phyloP scores from a whole-genome alignment of 345 rosid genomes.

The Rubroshorea leprosula region DNA sequence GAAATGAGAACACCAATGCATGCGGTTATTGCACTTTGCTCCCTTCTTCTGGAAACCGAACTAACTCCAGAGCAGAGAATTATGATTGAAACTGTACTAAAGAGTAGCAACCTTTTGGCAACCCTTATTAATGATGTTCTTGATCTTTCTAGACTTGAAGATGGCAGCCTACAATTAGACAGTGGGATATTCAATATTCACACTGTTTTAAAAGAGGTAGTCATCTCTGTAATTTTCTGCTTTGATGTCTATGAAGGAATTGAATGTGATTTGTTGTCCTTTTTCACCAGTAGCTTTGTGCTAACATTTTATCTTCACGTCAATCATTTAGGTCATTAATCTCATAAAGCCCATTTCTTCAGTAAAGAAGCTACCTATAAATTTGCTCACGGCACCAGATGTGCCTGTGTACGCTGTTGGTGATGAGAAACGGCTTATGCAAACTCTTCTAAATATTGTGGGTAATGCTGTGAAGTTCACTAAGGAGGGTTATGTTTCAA shows the following conservation, averaged over 20 bases:
- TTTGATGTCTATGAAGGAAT: too few species aligned
- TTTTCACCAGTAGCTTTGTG: too few species aligned
- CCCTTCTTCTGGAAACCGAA: conserved; percentile 84
- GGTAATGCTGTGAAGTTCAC: conserved; percentile 98
- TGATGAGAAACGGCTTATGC: conserved; percentile 86
- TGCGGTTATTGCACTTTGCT: conserved; percentile 79
- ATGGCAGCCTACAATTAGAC: conserved; percentile 79
- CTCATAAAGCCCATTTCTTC: conserved; percentile 80
- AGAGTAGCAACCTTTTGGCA: conserved; percentile 87
- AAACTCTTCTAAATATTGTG: conserved; percentile 64
- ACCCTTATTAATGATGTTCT: conserved; percentile 83
- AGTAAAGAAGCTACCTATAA: conserved; percentile 62
- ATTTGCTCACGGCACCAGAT: conserved; percentile 61
- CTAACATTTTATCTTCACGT: conserved; percentile 3
- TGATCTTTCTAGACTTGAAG: conserved; percentile 90
- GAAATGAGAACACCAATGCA: conserved; percentile 97
- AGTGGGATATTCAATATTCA: conserved; percentile 58
- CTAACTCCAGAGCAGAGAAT: conserved; percentile 74
- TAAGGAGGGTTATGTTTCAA: conserved; percentile 70
- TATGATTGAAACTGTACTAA: conserved; percentile 80
- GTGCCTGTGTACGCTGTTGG: conserved; percentile 71
- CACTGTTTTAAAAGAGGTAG: conserved; percentile 66
- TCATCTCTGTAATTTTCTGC: neutral
- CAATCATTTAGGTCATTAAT: conserved; percentile 48
- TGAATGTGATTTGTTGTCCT: too few species aligned